These are phyloP conservation scores for Calonectria pseudoreteaudii DNA, from an alignment of 2,329 filamentous ascomycete species.

Conservation along the genomic window DNA sequence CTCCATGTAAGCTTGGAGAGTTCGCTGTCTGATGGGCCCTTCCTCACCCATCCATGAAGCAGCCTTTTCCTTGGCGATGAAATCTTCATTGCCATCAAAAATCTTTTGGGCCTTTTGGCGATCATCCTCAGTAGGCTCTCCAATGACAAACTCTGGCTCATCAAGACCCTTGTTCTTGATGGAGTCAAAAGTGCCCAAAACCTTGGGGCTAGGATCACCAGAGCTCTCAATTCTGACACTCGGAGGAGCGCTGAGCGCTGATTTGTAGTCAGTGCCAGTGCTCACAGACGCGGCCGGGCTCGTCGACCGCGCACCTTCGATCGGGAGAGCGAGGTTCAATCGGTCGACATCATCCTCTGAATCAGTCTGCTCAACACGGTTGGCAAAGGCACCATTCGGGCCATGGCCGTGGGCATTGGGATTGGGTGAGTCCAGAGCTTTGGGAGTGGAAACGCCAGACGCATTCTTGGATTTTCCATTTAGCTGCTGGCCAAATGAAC, in stretches of 20 bases:
- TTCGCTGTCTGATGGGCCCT: constrained; percentile 68
- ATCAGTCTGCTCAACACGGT: constrained; percentile 42
- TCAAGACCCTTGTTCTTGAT: constrained; percentile 61
- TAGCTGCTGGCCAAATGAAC: constrained; percentile 26
- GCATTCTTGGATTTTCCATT: constrained; percentile 27
- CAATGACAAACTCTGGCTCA: constrained; percentile 68
- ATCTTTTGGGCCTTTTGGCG: constrained; percentile 83
- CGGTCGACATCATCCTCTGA: constrained; percentile 49
- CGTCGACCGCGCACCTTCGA: constrained; percentile 52
- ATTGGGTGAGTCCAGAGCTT: constrained; percentile 23
- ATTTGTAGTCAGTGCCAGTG: constrained; percentile 54
- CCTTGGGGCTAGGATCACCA: constrained; percentile 53
- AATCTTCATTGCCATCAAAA: constrained; percentile 85
- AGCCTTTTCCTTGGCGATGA: constrained; percentile 82
- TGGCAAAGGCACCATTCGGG: constrained; percentile 39
- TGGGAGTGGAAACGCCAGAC: background rate
- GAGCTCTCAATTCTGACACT: constrained; percentile 58
- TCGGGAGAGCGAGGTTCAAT: constrained; percentile 56
- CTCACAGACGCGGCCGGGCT: constrained; percentile 51
- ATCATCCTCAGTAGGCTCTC: constrained; percentile 75
- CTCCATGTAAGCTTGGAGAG: constrained; percentile 85
- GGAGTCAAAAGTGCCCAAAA: constrained; percentile 45
- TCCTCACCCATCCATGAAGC: constrained; percentile 91
- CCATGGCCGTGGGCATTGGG: constrained; percentile 45
- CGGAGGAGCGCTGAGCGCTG: constrained; percentile 56